Percentiles rank a stretch among this genome's conserved stretches.
Evolutionary conservation across 2,329 filamentous ascomycete genomes (phyloP).

Genomic region (Apiospora malaysiana): DNA sequence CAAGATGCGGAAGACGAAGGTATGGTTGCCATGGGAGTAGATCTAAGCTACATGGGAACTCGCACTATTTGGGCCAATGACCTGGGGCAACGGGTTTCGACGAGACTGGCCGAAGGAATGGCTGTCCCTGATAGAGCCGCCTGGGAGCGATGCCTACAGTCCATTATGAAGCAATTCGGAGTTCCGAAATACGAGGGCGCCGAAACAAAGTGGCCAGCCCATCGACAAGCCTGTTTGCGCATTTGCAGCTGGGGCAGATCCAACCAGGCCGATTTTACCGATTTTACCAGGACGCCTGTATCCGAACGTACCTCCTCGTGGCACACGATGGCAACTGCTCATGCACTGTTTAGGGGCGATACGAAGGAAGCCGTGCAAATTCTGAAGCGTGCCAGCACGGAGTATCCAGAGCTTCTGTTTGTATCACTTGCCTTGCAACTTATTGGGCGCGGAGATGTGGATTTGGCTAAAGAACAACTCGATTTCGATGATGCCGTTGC

Average conservation of each 20-base stretch:
- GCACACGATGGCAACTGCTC: slow-evolving; percentile 77
- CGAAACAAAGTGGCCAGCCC: slow-evolving; percentile 68
- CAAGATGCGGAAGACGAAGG: slow-evolving; percentile 68
- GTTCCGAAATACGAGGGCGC: slow-evolving; percentile 69
- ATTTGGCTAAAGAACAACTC: slow-evolving; percentile 53
- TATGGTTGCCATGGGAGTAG: slow-evolving; percentile 72
- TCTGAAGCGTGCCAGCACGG: slow-evolving; percentile 69
- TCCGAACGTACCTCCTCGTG: slow-evolving; percentile 58
- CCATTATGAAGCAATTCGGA: slow-evolving; percentile 66
- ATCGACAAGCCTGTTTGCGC: slow-evolving; percentile 76
- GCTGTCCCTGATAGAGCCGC: slow-evolving; percentile 53
- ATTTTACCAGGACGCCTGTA: slow-evolving; percentile 49
- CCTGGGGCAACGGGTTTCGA: slow-evolving; percentile 58
- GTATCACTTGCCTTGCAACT: slow-evolving; percentile 71
- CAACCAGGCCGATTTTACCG: slow-evolving; percentile 49
- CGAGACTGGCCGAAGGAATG: slow-evolving; percentile 53
- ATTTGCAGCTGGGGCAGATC: slow-evolving; percentile 75
- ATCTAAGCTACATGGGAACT: slow-evolving; percentile 79
- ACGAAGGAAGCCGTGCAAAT: slow-evolving; percentile 72
- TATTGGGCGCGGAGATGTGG: slow-evolving; percentile 56
- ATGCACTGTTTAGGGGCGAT: slow-evolving; percentile 76
- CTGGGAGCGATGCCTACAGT: slow-evolving; percentile 68
- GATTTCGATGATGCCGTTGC: slow-evolving; percentile 65
- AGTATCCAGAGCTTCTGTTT: slow-evolving; percentile 69
- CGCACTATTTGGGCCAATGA: slow-evolving; percentile 74